phyloP scores from a whole-genome alignment of 2,329 filamentous ascomycete species.

The Ophiostoma sp. region DNA sequence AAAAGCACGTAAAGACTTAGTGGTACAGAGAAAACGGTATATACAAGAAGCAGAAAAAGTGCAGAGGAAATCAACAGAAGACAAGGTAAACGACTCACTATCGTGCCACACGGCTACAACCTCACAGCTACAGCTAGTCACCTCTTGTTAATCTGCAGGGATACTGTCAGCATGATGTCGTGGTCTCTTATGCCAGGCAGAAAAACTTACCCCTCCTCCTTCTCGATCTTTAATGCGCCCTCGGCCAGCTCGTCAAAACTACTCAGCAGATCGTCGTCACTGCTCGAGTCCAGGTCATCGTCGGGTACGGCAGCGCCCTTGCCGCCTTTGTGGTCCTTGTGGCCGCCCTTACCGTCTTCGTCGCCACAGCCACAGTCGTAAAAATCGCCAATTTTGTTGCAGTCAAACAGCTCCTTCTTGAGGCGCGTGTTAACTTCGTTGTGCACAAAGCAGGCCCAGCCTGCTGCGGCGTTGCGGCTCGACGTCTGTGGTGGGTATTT shows the following conservation, averaged over 20 bases:
- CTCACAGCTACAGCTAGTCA: background rate
- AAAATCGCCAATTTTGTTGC: constrained; percentile 61
- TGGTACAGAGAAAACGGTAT: background rate
- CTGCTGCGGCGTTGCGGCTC: constrained; percentile 57
- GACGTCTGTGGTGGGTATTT: constrained; percentile 62
- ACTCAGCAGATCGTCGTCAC: constrained; percentile 23
- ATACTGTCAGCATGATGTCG: background rate
- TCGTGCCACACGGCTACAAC: background rate
- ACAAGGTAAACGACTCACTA: background rate
- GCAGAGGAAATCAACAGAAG: background rate
- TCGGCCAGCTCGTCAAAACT: constrained; percentile 20
- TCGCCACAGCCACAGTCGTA: constrained; percentile 68
- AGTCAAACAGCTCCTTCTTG: constrained; percentile 58
- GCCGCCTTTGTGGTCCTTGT: background rate
- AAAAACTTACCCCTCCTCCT: constrained; percentile 29
- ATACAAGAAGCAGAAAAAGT: background rate
- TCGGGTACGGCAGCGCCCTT: constrained; percentile 22
- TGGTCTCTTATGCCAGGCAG: background rate
- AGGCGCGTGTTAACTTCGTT: constrained; percentile 62
- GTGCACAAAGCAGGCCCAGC: constrained; percentile 64
- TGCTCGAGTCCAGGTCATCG: constrained; percentile 29
- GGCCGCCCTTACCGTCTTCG: constrained; percentile 50
- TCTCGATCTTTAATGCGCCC: constrained; percentile 20
- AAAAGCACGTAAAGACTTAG: background rate
- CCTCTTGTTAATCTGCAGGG: background rate